These are phyloP conservation scores for Komagataella pseudopastoris DNA, from an alignment of 805 yeast genomes.

Conservation along the genomic window DNA sequence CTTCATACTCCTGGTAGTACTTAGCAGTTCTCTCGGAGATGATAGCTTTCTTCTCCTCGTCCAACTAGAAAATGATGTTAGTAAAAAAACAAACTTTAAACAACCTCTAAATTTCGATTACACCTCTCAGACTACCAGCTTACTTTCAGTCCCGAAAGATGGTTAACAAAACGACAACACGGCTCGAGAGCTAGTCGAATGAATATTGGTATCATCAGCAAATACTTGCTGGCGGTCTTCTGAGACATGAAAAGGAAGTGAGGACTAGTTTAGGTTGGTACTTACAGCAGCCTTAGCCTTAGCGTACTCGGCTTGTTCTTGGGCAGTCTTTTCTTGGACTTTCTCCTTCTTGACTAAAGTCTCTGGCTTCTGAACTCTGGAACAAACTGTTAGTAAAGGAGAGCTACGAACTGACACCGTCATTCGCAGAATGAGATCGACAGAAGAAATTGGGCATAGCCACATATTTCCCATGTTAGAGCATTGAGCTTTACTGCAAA, in stretches of 20 bases:
- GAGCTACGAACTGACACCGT: not conserved
- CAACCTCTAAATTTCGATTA: not conserved
- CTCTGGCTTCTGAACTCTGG: conserved; percentile 58
- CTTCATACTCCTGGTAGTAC: conserved; percentile 89
- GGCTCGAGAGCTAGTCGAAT: conserved; percentile 55
- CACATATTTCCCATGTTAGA: not conserved
- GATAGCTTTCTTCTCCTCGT: conserved; percentile 32
- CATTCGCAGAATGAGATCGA: not conserved
- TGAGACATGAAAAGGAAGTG: not conserved
- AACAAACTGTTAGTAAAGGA: conserved; percentile 13
- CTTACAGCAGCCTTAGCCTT: conserved; percentile 72
- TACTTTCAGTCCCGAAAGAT: conserved; percentile 73
- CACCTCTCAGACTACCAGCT: conserved; percentile 1
- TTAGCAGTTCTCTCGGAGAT: conserved; percentile 87
- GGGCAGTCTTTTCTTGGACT: conserved; percentile 66
- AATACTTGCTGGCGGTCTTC: conserved; percentile 2
- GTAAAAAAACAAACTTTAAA: conserved; percentile 7
- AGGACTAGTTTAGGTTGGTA: conserved; percentile 12
- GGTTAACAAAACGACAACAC: conserved; percentile 68
- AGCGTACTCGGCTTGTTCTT: conserved; percentile 70
- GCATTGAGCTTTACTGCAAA: not conserved
- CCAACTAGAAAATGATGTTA: conserved; percentile 20
- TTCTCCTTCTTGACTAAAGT: conserved; percentile 72
- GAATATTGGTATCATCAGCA: conserved; percentile 34
- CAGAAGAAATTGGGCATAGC: not conserved